These are phyloP conservation scores for Trichocladium uniseriatum DNA, from an alignment of 495 filamentous ascomycete genomes.

Conservation along the genomic window DNA sequence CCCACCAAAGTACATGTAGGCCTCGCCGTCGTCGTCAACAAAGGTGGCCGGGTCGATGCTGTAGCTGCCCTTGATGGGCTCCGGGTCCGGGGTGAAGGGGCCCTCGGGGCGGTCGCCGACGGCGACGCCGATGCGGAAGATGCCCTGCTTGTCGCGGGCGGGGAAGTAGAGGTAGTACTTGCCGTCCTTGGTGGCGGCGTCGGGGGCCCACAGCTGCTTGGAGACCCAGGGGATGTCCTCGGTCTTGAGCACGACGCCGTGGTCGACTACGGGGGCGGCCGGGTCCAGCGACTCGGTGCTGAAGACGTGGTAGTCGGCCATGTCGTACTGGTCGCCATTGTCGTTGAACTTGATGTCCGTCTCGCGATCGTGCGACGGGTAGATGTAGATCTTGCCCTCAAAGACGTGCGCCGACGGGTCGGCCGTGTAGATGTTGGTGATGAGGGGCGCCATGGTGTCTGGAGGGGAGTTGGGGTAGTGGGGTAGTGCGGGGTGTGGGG, in stretches of 20 bases:
- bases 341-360: slow-evolving; percentile 58
- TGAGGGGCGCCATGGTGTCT: slow-evolving; percentile 39
- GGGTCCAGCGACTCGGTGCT: slow-evolving; percentile 40
- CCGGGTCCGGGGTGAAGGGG: slow-evolving; percentile 49
- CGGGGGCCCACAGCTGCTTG: slow-evolving; percentile 57
- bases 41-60: slow-evolving; percentile 57
- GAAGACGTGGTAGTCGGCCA: slow-evolving; percentile 63
- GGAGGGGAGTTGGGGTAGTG: slow-evolving; percentile 8
- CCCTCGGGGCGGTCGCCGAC: slow-evolving; percentile 44
- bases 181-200: slow-evolving; percentile 49
- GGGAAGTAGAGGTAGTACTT: slow-evolving; percentile 60
- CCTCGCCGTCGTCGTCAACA: slow-evolving; percentile 51
- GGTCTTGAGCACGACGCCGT: slow-evolving; percentile 46
- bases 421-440: slow-evolving; percentile 61
- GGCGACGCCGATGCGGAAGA: slow-evolving; percentile 60
- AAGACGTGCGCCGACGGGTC: slow-evolving; percentile 61
- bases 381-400: slow-evolving; percentile 52
- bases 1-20: slow-evolving; percentile 57
- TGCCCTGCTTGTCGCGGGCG: slow-evolving; percentile 45
- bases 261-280: slow-evolving; percentile 44
- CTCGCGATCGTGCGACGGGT: slow-evolving; percentile 57
- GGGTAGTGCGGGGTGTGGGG: neutral
- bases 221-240: slow-evolving; percentile 53
- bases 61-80: slow-evolving; percentile 50
- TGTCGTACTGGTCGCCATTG: slow-evolving; percentile 76